These are phyloP conservation scores for Clohesyomyces aquaticus DNA, from an alignment of 495 filamentous ascomycete genomes.

Conservation along the genomic window DNA sequence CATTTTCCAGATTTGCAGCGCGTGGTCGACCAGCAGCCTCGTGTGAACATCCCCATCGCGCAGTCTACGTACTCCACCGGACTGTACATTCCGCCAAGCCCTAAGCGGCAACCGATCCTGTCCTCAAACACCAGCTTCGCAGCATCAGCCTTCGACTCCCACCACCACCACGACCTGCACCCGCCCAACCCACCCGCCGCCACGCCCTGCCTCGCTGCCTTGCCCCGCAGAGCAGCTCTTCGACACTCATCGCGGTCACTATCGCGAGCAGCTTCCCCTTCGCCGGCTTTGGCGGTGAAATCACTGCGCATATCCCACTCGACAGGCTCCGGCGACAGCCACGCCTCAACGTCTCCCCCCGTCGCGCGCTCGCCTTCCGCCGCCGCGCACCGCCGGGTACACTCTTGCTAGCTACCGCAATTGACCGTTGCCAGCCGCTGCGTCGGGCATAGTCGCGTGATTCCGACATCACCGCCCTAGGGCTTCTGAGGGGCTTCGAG, in stretches of 20 bases:
- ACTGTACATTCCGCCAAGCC: constrained; percentile 18
- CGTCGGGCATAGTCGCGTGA: constrained; percentile 30
- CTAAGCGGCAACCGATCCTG: constrained; percentile 22
- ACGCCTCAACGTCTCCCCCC: constrained; percentile 28
- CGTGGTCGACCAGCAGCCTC: background rate
- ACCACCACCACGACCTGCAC: constrained; percentile 12
- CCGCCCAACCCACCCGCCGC: constrained; percentile 15
- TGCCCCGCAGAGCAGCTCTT: constrained; percentile 13
- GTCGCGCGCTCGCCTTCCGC: constrained; percentile 8
- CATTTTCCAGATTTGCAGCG: background rate
- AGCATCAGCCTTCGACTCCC: constrained; percentile 11
- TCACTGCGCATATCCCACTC: constrained; percentile 33
- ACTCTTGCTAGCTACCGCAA: constrained; percentile 13
- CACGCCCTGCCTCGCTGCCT: constrained; percentile 23
- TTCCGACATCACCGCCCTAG: constrained; percentile 34
- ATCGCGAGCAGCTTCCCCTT: constrained; percentile 14
- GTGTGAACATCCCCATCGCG: background rate
- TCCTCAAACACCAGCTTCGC: constrained; percentile 20
- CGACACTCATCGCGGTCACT: background rate
- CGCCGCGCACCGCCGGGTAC: constrained; percentile 24
- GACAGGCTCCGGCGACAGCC: constrained; percentile 39
- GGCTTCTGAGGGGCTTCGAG: constrained; percentile 40
- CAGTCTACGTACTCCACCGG: background rate
- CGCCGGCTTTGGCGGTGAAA: constrained; percentile 37
- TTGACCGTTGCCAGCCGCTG: constrained; percentile 26